Conservation (phyloP, 176 grass and related monocot genomes). For the Hordeum marinum region DNA sequence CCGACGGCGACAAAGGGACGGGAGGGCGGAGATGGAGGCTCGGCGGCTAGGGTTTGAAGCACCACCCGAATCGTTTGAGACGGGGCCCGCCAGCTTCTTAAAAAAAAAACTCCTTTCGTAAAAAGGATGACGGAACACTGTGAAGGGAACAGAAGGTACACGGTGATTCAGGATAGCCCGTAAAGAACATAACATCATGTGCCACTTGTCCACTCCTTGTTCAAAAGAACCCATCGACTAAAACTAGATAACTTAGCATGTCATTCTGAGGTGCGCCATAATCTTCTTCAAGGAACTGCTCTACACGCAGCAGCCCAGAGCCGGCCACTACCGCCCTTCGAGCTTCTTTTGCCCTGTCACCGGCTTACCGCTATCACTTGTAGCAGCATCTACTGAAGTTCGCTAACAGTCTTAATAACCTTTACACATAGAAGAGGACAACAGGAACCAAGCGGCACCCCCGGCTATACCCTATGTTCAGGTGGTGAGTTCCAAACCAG, state of each 20-base stretch:
- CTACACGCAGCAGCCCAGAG: background rate
- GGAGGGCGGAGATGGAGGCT: too few relatives aligned
- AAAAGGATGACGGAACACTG: background rate
- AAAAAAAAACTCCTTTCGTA: too few relatives aligned
- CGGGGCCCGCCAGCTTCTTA: too few relatives aligned
- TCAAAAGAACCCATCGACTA: slow-evolving; percentile 14
- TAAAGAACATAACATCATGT: background rate
- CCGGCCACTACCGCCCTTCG: background rate
- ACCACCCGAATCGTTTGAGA: too few relatives aligned
- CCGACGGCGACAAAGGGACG: too few relatives aligned
- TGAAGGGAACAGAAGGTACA: background rate
- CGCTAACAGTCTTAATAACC: background rate
- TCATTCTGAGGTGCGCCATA: background rate
- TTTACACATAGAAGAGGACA: slow-evolving; percentile 18
- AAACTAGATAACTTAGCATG: background rate
- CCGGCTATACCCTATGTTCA: slow-evolving; percentile 32
- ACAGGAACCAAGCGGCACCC: slow-evolving; percentile 8
- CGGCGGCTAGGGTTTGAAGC: too few relatives aligned
- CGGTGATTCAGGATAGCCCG: background rate
- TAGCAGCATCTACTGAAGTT: slow-evolving; percentile 27
- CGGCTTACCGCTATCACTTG: background rate
- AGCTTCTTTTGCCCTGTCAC: background rate
- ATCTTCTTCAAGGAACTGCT: background rate
- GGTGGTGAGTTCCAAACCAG: slow-evolving; percentile 19
- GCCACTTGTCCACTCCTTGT: background rate